A percentile compares a stretch with the other conserved stretches of the same genome.
phyloP scores from a whole-genome alignment of 2,329 filamentous ascomycete species.

The Pyricularia pennisetigena region DNA sequence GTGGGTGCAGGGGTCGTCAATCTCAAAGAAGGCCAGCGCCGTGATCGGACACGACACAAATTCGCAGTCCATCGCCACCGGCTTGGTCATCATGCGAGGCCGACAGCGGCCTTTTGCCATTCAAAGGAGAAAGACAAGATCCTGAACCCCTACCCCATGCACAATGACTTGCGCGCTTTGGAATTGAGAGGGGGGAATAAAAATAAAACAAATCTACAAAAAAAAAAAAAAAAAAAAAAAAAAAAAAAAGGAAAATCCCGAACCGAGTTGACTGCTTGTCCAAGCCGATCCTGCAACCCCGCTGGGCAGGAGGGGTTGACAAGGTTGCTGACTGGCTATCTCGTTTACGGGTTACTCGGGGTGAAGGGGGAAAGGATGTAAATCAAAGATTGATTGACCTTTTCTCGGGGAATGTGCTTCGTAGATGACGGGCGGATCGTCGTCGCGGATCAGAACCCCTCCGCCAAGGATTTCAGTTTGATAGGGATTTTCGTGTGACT shows the following conservation, averaged over 20 bases:
- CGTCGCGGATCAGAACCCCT: neutral
- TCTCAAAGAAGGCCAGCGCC: constrained; percentile 41
- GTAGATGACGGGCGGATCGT: neutral
- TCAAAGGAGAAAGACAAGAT: neutral
- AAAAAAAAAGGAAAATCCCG: neutral
- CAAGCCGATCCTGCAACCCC: neutral
- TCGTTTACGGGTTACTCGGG: neutral
- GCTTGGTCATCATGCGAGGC: neutral
- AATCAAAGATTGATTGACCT: neutral
- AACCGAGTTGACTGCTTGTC: neutral
- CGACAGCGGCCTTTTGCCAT: neutral
- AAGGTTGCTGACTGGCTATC: neutral
- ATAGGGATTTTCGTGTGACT: neutral
- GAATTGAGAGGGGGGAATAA: neutral
- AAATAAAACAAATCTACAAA: neutral
- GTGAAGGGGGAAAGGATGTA: neutral
- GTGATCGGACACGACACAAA: constrained; percentile 47
- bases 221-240: constrained; percentile 1
- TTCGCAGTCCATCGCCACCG: constrained; percentile 16
- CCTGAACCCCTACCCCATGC: too few species aligned
- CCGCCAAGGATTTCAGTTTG: neutral
- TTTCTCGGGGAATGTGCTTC: neutral
- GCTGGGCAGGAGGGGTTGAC: neutral
- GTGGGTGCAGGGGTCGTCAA: constrained; percentile 7
- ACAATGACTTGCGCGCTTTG: neutral